These are phyloP conservation scores for Penicillium sp. DNA, from an alignment of 2,329 filamentous ascomycete genomes.

Conservation along the genomic window DNA sequence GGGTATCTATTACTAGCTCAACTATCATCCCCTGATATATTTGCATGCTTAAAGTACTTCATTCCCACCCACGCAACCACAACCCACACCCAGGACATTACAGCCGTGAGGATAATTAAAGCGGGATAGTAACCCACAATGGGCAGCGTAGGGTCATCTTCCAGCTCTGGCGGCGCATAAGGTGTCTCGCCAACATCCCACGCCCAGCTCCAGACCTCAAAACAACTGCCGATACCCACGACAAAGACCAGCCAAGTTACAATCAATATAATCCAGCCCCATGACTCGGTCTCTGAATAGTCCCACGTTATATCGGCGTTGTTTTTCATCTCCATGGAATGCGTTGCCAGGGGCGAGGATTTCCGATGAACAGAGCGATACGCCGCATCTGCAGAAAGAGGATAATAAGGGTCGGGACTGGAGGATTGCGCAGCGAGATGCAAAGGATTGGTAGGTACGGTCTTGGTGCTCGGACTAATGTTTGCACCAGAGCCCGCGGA, in stretches of 20 bases:
- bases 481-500: conserved; percentile 7
- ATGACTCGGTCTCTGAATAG: conserved; percentile 93
- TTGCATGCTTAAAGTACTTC: conserved; percentile 98
- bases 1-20: conserved; percentile 16
- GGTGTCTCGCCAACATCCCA: conserved; percentile 98
- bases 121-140: conserved; percentile 97
- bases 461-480: conserved; percentile 13
- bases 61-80: conserved; percentile 96
- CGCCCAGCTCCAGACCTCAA: conserved; percentile 96
- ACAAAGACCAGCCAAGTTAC: conserved; percentile 96
- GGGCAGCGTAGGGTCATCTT: conserved; percentile 88
- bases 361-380: conserved; percentile 31
- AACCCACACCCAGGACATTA: conserved; percentile 99
- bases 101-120: conserved; percentile 81
- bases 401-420: conserved; percentile 60
- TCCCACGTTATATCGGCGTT: conserved; percentile 59
- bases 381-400: conserved; percentile 36
- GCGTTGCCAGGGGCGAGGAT: conserved; percentile 36
- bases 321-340: conserved; percentile 26
- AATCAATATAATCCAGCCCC: conserved; percentile 89
- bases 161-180: conserved; percentile 88
- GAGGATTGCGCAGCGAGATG: conserved; percentile 46
- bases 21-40: conserved; percentile 64
- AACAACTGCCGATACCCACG: conserved; percentile 89
- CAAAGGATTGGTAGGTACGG: conserved; percentile 15